These are phyloP conservation scores for Pseudocercospora pini-densiflorae DNA, from an alignment of 2,329 filamentous ascomycete species.

Conservation along the genomic window DNA sequence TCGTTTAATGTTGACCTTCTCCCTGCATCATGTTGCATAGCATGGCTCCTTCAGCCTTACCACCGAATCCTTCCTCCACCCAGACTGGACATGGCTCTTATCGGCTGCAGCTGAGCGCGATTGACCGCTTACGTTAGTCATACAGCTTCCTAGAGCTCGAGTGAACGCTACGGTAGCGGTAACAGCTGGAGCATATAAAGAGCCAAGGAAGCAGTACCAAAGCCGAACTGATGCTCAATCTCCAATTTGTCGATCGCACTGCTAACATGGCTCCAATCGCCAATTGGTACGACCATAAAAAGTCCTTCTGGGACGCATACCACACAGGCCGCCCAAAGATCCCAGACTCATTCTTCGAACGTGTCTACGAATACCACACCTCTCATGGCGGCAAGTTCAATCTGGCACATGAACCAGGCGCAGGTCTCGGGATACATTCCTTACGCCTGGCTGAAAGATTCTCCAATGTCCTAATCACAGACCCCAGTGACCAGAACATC, in stretches of 20 bases:
- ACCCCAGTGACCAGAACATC: conserved; percentile 29
- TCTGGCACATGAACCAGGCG: conserved; percentile 33
- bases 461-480: conserved; percentile 33
- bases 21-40: too few species aligned
- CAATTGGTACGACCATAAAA: conserved; percentile 18
- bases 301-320: conserved; percentile 35
- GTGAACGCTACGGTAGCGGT: too few species aligned
- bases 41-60: too few species aligned
- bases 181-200: too few species aligned
- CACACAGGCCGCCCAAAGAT: conserved; percentile 30
- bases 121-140: too few species aligned
- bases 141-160: too few species aligned
- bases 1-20: too few species aligned
- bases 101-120: too few species aligned
- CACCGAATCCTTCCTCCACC: too few species aligned
- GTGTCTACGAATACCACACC: conserved; percentile 34
- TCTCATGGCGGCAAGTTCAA: conserved; percentile 26
- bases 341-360: conserved; percentile 30
- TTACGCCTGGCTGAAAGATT: conserved; percentile 26
- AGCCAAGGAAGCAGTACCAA: too few species aligned
- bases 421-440: conserved; percentile 32
- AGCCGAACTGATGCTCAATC: too few species aligned
- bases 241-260: background rate
- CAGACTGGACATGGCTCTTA: too few species aligned
- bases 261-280: background rate